A percentile compares a stretch with the other conserved stretches of the same genome.
Evolutionary conservation across 2,329 filamentous ascomycete species (phyloP).

Genomic region (Ophiocordyceps sinensis): DNA sequence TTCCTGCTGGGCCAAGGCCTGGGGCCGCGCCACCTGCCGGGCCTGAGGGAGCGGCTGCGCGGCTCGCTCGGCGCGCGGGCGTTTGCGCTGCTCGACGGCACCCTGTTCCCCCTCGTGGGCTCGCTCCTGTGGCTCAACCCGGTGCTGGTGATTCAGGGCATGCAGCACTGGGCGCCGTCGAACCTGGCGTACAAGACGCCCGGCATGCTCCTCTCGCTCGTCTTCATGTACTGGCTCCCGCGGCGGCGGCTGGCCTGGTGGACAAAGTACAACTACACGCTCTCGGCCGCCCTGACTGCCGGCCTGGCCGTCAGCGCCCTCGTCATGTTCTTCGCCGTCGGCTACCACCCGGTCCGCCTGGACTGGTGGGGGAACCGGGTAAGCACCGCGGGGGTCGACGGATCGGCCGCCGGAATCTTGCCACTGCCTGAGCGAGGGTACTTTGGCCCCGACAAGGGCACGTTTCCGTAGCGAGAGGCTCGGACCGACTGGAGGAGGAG

Average conservation of each 20-base stretch:
- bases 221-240: conserved; percentile 25
- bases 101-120: conserved; percentile 21
- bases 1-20: conserved; percentile 12
- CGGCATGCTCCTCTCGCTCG: conserved; percentile 22
- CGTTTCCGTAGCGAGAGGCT: conserved; percentile 4
- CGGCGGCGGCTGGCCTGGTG: conserved; percentile 25
- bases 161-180: conserved; percentile 27
- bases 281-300: conserved; percentile 26
- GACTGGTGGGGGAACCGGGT: conserved; percentile 29
- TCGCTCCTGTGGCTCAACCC: conserved; percentile 27
- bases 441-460: conserved; percentile 13
- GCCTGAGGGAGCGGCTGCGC: conserved; percentile 16
- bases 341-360: conserved; percentile 13
- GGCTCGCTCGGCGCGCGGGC: conserved; percentile 12
- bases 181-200: conserved; percentile 28
- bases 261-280: conserved; percentile 31
- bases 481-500: background rate
- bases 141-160: conserved; percentile 23
- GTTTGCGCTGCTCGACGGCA: conserved; percentile 20
- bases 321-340: conserved; percentile 28
- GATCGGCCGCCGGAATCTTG: conserved; percentile 7
- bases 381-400: conserved; percentile 8
- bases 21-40: conserved; percentile 9
- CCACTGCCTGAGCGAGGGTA: conserved; percentile 11
- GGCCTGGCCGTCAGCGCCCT: conserved; percentile 26